Evolutionary conservation across 768 basidiomycete species (phyloP), one percentile per base, ranked within the genome.

Genomic region (Rhizopogon roseolus): DNA sequence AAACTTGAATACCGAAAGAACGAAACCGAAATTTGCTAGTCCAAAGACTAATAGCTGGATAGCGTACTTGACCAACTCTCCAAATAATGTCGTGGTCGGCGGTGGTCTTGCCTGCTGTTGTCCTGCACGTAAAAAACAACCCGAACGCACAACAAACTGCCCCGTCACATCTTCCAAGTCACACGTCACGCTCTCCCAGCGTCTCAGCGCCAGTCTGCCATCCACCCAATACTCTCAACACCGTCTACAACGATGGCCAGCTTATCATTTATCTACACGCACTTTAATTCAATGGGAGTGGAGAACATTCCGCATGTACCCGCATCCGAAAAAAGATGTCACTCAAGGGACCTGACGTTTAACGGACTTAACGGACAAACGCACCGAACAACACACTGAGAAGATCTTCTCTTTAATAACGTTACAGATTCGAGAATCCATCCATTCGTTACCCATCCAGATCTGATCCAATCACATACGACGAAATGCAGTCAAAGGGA

Each of bases 111-210:
- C 39, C 48, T 42, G 41, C 48, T 58, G 28, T 38, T 13, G 45
- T 38, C 36, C 19, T 54, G 43, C 38, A 19, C 37, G 41, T 41
- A 45, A 46, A 46, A 46, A 60, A 50, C 46, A 48, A 55, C 42
- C 54, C 46, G 53, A 49, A 43, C n/a, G 16, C 39, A 16, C 40
- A 32, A 49, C 42, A 27, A 50, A 19, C 44, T 45, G 28, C 14
- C 22, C 22, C 4, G 63, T 64, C 54, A 66, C 65, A 64, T 38
- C 41, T 49, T 52, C 14, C 48, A 5, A 54, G 66, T 68, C 64
- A 68, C 65, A 54, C n/a, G 67, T 67, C 67, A 67, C 66, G 59
- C 54, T 22, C 25, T 17, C 19, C 41, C 13, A 22, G 22, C 22
- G 22, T 1, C 22, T 22, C 22, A 22, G 22, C 22, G 22, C 22